phyloP scores from a whole-genome alignment of 2,329 filamentous ascomycete species.

The Seiridium cupressi region DNA sequence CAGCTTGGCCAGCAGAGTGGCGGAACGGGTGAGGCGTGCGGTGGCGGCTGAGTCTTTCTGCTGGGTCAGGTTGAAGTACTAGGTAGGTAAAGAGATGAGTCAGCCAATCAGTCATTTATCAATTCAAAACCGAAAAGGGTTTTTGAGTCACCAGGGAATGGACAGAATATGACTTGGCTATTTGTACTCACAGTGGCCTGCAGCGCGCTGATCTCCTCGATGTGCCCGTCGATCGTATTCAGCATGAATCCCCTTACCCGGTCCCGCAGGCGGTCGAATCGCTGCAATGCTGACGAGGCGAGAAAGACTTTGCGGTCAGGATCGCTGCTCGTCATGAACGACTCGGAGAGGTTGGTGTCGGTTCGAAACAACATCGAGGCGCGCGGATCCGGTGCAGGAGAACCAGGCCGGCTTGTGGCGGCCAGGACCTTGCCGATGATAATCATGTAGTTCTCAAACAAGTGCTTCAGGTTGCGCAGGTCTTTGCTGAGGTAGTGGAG shows the following conservation, averaged over 20 bases:
- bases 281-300: slow-evolving; percentile 46
- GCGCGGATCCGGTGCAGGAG: slow-evolving; percentile 5
- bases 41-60: slow-evolving; percentile 73
- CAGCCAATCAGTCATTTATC: too few relatives aligned
- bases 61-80: slow-evolving; percentile 78
- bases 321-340: not conserved
- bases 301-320: slow-evolving; percentile 25
- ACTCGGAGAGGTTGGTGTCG: not conserved
- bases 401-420: slow-evolving; percentile 24
- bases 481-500: slow-evolving; percentile 61
- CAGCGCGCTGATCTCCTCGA: slow-evolving; percentile 69
- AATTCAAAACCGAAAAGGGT: too few relatives aligned
- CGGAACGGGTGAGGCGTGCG: slow-evolving; percentile 68
- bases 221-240: slow-evolving; percentile 59
- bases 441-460: slow-evolving; percentile 60
- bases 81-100: not conserved
- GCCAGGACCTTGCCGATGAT: slow-evolving; percentile 58
- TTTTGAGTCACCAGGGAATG: too few relatives aligned
- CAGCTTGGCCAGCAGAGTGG: slow-evolving; percentile 70
- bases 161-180: too few relatives aligned
- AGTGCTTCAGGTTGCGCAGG: slow-evolving; percentile 56
- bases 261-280: slow-evolving; percentile 59
- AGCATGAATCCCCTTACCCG: slow-evolving; percentile 60
- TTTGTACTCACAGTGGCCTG: slow-evolving; percentile 57
- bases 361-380: not conserved